A percentile compares a stretch with the other conserved stretches of the same genome.
These are phyloP conservation scores for Physocladia obscura DNA, from an alignment of 192 early-diverging fungal genomes.

Conservation along the genomic window DNA sequence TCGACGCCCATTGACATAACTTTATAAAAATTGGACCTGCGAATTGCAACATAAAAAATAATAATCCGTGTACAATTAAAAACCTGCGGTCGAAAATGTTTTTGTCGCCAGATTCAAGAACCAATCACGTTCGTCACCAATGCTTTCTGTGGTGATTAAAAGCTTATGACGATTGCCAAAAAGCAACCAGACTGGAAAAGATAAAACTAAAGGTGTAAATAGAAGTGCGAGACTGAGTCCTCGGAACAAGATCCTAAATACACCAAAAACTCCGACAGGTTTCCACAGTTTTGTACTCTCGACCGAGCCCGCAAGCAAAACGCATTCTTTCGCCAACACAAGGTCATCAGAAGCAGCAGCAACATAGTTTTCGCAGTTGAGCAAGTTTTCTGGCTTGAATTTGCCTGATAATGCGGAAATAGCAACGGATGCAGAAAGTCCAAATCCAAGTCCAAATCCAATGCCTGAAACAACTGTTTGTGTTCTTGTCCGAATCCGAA, in stretches of 20 bases:
- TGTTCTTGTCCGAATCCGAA: no score
- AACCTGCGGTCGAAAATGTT: background rate
- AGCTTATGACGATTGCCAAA: background rate
- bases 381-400: no score
- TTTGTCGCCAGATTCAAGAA: conserved; percentile 5
- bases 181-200: background rate
- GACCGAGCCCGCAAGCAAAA: no score
- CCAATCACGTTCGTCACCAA: conserved; percentile 6
- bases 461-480: no score
- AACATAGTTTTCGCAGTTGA: no score
- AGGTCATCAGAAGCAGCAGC: no score
- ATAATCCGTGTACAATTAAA: conserved; percentile 50
- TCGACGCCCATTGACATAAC: conserved; percentile 87
- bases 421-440: no score
- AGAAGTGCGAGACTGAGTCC: background rate
- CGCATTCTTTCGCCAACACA: no score
- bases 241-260: background rate
- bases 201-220: background rate
- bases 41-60: conserved; percentile 79
- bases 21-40: conserved; percentile 94
- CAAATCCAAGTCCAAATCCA: no score
- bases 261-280: background rate
- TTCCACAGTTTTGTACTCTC: no score
- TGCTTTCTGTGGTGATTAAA: background rate
- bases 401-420: no score